Evolutionary conservation across 768 basidiomycete species (phyloP).

Genomic region (Pleurotus ostreatus): DNA sequence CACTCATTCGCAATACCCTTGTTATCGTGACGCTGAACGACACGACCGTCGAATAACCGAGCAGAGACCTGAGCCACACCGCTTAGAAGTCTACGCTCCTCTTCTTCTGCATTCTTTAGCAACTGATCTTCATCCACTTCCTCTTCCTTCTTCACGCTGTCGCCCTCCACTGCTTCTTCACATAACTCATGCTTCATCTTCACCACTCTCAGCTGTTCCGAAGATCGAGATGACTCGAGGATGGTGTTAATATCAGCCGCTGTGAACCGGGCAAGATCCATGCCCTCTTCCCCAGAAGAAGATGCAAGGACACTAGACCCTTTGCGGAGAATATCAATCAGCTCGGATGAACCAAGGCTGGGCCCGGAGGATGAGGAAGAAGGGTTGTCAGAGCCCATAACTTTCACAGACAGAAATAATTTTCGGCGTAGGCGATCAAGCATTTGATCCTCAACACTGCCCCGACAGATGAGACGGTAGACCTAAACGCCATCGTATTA

Average conservation of each 20-base stretch:
- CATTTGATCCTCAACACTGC: conserved; percentile 76
- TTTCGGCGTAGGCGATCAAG: conserved; percentile 68
- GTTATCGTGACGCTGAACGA: conserved; percentile 22
- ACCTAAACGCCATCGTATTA: conserved; percentile 24
- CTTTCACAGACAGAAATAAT: conserved; percentile 60
- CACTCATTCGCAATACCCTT: conserved; percentile 41
- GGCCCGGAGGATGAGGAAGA: conserved; percentile 15
- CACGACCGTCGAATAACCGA: conserved; percentile 53
- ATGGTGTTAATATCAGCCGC: conserved; percentile 40
- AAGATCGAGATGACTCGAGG: conserved; percentile 37
- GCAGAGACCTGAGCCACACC: conserved; percentile 59
- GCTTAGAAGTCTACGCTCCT: conserved; percentile 44
- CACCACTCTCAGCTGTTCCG: conserved; percentile 38
- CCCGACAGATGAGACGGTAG: conserved; percentile 63
- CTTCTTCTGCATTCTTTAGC: conserved; percentile 44
- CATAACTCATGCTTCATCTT: conserved; percentile 39
- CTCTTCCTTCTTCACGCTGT: conserved; percentile 5
- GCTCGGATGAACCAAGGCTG: conserved; percentile 37
- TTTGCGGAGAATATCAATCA: conserved; percentile 52
- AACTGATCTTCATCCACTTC: conserved; percentile 18
- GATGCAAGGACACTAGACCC: conserved; percentile 52
- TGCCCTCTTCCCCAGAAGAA: conserved; percentile 23
- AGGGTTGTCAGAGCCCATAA: conserved; percentile 42
- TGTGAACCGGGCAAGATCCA: conserved; percentile 41
- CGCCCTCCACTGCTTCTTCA: conserved; percentile 7